phyloP scores from a whole-genome alignment of 805 yeast species.

The Ogataea neopini region DNA sequence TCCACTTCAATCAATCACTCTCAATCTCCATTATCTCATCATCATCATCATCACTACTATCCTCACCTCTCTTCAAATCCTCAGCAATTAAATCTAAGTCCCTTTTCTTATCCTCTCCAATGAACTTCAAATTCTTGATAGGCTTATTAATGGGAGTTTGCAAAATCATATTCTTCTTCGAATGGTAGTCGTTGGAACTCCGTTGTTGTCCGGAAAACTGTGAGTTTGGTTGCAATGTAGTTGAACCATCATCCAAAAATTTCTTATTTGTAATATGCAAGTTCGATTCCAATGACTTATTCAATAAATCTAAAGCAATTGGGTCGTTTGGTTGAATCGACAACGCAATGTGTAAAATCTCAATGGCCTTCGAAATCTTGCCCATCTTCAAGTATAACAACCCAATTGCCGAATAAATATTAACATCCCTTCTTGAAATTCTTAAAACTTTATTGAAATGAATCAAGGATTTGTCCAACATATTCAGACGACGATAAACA shows the following conservation, averaged over 20 bases:
- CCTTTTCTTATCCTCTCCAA: constrained; percentile 28
- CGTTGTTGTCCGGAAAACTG: not conserved
- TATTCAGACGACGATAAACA: constrained; percentile 70
- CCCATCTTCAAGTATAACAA: constrained; percentile 74
- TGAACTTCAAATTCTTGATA: constrained; percentile 24
- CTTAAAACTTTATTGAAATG: constrained; percentile 77
- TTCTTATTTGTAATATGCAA: constrained; percentile 26
- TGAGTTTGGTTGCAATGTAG: not conserved
- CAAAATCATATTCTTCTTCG: constrained; percentile 11
- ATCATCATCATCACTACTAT: constrained; percentile 37
- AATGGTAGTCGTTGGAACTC: not conserved
- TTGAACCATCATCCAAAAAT: constrained; percentile 17
- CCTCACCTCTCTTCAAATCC: constrained; percentile 46
- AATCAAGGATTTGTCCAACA: constrained; percentile 63
- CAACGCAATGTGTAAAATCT: constrained; percentile 75
- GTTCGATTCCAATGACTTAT: constrained; percentile 73
- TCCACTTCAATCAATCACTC: constrained; percentile 51
- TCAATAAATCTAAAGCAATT: constrained; percentile 77
- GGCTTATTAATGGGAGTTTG: constrained; percentile 29
- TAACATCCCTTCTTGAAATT: constrained; percentile 65
- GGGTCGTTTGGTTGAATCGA: constrained; percentile 80
- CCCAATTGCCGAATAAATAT: constrained; percentile 81
- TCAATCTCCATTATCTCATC: constrained; percentile 64
- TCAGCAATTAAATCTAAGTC: constrained; percentile 42
- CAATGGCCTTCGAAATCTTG: constrained; percentile 65